phyloP scores from a whole-genome alignment of 2,329 filamentous ascomycete genomes.

The Penicillium verrucosum region DNA sequence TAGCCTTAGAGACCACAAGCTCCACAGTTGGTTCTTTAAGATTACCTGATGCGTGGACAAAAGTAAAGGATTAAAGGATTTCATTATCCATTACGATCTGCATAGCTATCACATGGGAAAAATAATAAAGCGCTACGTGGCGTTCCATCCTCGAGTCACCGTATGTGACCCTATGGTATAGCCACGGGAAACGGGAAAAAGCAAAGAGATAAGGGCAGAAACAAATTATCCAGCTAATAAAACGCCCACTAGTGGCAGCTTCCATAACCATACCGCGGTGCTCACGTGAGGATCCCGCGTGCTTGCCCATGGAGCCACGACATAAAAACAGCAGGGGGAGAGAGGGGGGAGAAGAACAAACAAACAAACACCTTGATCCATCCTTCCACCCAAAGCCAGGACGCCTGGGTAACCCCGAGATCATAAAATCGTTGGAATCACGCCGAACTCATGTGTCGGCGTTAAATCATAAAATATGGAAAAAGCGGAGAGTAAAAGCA shows the following conservation, averaged over 20 bases:
- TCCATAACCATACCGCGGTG: not conserved
- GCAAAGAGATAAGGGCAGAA: constrained; percentile 3
- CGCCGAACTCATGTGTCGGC: not conserved
- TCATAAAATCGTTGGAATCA: constrained; percentile 3
- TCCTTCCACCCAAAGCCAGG: not conserved
- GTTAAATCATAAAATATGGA: constrained; percentile 2
- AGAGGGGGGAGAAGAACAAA: not conserved
- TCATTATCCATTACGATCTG: constrained; percentile 19
- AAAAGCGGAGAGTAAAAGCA: not conserved
- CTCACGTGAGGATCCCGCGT: not conserved
- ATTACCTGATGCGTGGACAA: not conserved
- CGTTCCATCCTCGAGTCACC: not conserved
- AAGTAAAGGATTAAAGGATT: constrained; percentile 10
- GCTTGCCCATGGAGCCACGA: not conserved
- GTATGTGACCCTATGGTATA: not conserved
- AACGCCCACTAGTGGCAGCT: constrained; percentile 5
- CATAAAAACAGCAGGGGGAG: not conserved
- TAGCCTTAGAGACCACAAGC: not conserved
- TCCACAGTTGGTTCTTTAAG: not conserved
- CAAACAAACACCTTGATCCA: not conserved
- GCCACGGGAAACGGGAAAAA: not conserved
- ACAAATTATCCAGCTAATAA: constrained; percentile 3
- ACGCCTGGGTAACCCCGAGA: constrained; percentile 5
- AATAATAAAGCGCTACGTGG: not conserved
- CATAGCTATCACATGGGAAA: constrained; percentile 6